Conservation (phyloP, 768 basidiomycete species). For the Gloeophyllum trabeum region DNA sequence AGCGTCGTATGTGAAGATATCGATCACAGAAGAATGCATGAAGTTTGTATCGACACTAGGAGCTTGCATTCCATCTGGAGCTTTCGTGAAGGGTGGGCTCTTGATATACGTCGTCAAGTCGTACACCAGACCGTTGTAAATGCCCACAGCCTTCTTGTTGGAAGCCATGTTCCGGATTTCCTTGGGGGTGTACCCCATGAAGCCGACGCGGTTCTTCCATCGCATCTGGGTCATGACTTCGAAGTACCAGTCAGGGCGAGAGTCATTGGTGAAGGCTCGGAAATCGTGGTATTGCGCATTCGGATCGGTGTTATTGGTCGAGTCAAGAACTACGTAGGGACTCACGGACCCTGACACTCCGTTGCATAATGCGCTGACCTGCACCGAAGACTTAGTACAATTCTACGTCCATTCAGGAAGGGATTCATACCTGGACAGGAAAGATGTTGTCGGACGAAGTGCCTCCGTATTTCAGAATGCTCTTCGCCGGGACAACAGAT, state of each 20-base stretch:
- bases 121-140: slow-evolving; percentile 83
- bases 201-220: slow-evolving; percentile 80
- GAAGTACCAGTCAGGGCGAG: slow-evolving; percentile 97
- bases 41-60: slow-evolving; percentile 41
- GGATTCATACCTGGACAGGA: slow-evolving; percentile 73
- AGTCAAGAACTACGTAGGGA: slow-evolving; percentile 63
- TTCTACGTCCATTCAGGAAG: neutral
- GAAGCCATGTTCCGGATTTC: slow-evolving; percentile 64
- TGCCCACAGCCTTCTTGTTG: slow-evolving; percentile 54
- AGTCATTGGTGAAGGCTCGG: slow-evolving; percentile 78
- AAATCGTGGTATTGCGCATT: slow-evolving; percentile 93
- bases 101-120: slow-evolving; percentile 76
- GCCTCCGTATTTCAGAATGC: slow-evolving; percentile 80
- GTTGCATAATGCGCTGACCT: slow-evolving; percentile 91
- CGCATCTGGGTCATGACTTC: slow-evolving; percentile 91
- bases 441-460: slow-evolving; percentile 64
- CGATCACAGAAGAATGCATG: slow-evolving; percentile 59
- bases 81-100: slow-evolving; percentile 44
- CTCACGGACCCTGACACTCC: slow-evolving; percentile 73
- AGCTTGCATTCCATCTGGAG: slow-evolving; percentile 35
- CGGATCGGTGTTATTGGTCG: slow-evolving; percentile 63
- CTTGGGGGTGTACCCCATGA: slow-evolving; percentile 72
- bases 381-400: slow-evolving; percentile 3
- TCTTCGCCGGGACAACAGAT: slow-evolving; percentile 62
- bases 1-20: slow-evolving; percentile 64